Percentiles rank a stretch among this genome's conserved stretches.
These are phyloP conservation scores for Skeletonema tropicum DNA, from an alignment of 108 stramenopile genomes.

Conservation along the genomic window DNA sequence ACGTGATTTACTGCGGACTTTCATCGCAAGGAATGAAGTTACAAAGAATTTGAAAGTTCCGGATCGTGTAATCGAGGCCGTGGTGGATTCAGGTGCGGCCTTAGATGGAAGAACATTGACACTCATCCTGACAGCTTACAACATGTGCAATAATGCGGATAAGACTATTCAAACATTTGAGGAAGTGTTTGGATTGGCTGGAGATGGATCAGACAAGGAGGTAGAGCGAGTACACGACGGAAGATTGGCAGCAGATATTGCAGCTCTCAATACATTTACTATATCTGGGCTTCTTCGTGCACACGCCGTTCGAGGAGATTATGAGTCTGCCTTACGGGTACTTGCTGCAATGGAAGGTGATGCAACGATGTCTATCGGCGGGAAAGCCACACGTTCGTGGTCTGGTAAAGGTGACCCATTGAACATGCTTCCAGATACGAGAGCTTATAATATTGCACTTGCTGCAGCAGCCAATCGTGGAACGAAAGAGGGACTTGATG, in stretches of 20 bases:
- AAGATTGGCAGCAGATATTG: slow-evolving; percentile 49
- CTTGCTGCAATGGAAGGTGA: slow-evolving; percentile 79
- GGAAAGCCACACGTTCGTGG: slow-evolving; percentile 60
- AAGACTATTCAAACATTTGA: slow-evolving; percentile 77
- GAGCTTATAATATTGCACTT: slow-evolving; percentile 79
- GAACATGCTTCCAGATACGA: slow-evolving; percentile 70
- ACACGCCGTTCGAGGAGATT: slow-evolving; percentile 70
- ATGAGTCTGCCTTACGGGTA: slow-evolving; percentile 60
- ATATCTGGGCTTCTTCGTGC: slow-evolving; percentile 75
- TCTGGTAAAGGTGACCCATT: slow-evolving; percentile 66
- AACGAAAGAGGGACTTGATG: slow-evolving; percentile 53
- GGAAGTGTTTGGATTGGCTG: slow-evolving; percentile 67
- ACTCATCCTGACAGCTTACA: slow-evolving; percentile 78
- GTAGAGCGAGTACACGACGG: slow-evolving; percentile 29
- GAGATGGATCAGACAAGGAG: slow-evolving; percentile 62
- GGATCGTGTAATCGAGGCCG: slow-evolving; percentile 80
- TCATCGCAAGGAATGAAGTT: slow-evolving; percentile 53
- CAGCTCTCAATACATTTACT: slow-evolving; percentile 75
- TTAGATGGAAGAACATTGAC: slow-evolving; percentile 78
- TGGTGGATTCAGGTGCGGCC: slow-evolving; percentile 68
- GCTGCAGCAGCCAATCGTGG: slow-evolving; percentile 69
- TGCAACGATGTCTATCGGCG: slow-evolving; percentile 45
- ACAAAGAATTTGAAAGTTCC: slow-evolving; percentile 75
- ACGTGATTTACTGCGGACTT: slow-evolving; percentile 73
- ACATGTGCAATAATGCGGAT: slow-evolving; percentile 62